Evolutionary conservation across 768 basidiomycete genomes (phyloP).

Genomic region (Tylopilus balloui): DNA sequence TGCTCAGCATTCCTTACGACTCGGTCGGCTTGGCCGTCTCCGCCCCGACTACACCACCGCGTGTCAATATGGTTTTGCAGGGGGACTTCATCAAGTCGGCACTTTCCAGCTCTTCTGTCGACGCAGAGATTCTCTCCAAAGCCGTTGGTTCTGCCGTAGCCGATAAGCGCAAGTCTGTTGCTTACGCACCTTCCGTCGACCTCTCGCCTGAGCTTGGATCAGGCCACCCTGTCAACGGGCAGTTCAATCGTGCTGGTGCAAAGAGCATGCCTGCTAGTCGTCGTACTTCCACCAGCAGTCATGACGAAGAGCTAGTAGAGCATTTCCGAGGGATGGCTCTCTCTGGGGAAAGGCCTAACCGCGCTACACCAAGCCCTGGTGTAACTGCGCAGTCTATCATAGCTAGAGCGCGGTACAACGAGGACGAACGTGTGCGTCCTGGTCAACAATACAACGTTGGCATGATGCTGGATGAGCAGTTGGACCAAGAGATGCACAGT

Average conservation of each 20-base stretch:
- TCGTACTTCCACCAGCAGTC: constrained; percentile 82
- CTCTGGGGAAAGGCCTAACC: constrained; percentile 54
- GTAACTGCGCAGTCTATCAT: constrained; percentile 52
- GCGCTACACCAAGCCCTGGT: constrained; percentile 52
- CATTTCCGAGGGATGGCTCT: constrained; percentile 72
- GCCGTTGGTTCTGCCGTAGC: constrained; percentile 62
- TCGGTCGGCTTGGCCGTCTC: constrained; percentile 71
- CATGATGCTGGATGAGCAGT: constrained; percentile 89
- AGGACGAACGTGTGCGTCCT: constrained; percentile 57
- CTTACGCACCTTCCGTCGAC: constrained; percentile 75
- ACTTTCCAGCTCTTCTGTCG: constrained; percentile 49
- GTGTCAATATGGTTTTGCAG: constrained; percentile 66
- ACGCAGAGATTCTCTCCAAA: constrained; percentile 59
- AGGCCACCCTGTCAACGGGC: constrained; percentile 42
- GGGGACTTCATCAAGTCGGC: constrained; percentile 46
- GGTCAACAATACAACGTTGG: constrained; percentile 72
- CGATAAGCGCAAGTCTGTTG: constrained; percentile 85
- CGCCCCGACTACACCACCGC: constrained; percentile 83
- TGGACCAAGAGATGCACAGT: constrained; percentile 96
- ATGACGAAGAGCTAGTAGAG: constrained; percentile 75
- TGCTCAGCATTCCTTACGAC: constrained; percentile 71
- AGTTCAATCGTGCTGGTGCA: constrained; percentile 69
- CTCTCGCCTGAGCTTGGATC: constrained; percentile 63
- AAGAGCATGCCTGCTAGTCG: constrained; percentile 93
- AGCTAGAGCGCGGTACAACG: constrained; percentile 48